These are phyloP conservation scores for Prunus salicina DNA, from an alignment of 306 rosid species.

Conservation along the genomic window DNA sequence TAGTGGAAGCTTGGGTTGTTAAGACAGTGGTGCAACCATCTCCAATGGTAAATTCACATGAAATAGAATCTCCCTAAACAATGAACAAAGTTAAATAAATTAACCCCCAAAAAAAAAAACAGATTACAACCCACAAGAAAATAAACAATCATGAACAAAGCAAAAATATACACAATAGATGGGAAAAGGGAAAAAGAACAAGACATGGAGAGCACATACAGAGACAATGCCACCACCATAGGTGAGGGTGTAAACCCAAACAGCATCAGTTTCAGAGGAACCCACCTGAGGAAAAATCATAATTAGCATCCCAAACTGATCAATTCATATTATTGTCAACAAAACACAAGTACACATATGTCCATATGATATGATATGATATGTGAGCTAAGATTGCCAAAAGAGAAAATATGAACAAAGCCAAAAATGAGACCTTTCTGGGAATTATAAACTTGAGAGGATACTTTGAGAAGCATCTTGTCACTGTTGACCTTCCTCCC, in stretches of 20 bases:
- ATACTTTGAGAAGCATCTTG: conserved; percentile 71
- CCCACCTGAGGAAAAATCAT: conserved; percentile 56
- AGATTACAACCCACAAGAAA: not conserved
- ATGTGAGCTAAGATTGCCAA: not conserved
- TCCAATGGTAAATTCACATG: conserved; percentile 54
- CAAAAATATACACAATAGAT: not conserved
- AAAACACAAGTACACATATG: conserved; percentile 2
- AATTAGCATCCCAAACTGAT: conserved; percentile 7
- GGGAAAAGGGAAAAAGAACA: not conserved
- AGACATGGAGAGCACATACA: conserved; percentile 36
- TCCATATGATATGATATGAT: not conserved
- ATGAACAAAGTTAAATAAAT: not conserved
- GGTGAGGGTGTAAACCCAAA: conserved; percentile 81
- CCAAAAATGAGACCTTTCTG: conserved; percentile 15
- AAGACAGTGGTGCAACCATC: conserved; percentile 61
- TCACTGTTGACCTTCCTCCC: conserved; percentile 63
- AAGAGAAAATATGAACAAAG: not conserved
- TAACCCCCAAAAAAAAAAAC: not conserved
- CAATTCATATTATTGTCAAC: conserved; percentile 12
- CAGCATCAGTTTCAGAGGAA: conserved; percentile 66
- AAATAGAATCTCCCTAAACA: conserved; percentile 75
- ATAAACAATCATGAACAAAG: not conserved
- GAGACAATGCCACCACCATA: conserved; percentile 96
- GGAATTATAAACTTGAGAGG: conserved; percentile 85
- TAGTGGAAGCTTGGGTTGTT: conserved; percentile 95